These are phyloP conservation scores for Leccinum olivaceopallidum DNA, from an alignment of 768 basidiomycete species.

Conservation along the genomic window DNA sequence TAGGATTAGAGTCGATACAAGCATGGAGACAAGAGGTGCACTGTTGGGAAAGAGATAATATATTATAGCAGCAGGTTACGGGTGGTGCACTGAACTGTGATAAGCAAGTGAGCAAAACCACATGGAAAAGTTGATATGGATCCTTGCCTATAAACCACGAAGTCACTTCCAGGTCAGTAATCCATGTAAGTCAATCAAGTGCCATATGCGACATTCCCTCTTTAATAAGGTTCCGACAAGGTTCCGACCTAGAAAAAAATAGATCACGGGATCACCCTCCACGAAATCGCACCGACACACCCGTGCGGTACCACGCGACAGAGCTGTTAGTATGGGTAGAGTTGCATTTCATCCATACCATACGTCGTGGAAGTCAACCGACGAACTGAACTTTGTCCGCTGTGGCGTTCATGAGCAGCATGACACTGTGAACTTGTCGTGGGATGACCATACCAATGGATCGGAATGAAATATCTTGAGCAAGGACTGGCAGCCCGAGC, in stretches of 20 bases:
- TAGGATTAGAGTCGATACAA: background rate
- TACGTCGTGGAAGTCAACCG: background rate
- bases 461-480: background rate
- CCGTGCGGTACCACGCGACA: conserved; percentile 3
- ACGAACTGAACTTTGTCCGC: background rate
- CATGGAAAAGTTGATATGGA: background rate
- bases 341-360: background rate
- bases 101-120: conserved; percentile 1
- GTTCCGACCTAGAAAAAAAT: background rate
- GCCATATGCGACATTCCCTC: background rate
- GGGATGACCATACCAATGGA: background rate
- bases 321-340: background rate
- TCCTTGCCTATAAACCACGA: conserved; percentile 1
- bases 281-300: background rate
- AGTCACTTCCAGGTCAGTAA: background rate
- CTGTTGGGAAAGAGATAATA: background rate
- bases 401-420: background rate
- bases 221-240: conserved; percentile 1
- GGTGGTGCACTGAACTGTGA: background rate
- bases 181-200: background rate
- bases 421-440: background rate
- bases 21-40: background rate
- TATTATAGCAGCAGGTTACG: conserved; percentile 5
- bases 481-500: conserved; percentile 33
- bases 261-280: background rate